These are phyloP conservation scores for Juncus inflexus DNA, from an alignment of 176 grass and related monocot species.

Conservation along the genomic window DNA sequence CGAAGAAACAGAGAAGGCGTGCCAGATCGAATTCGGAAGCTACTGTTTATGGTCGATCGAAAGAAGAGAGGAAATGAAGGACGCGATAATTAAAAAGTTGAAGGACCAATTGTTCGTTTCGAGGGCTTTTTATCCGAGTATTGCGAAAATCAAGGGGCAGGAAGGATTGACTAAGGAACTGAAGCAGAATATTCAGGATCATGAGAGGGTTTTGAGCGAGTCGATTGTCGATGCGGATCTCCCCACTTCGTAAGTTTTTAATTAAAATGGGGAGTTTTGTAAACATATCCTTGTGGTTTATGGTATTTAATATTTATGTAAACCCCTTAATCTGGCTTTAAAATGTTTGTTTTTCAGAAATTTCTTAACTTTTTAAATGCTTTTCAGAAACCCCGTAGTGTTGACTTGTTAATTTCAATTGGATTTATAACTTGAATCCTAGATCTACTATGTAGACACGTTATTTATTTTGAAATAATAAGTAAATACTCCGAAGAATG, in stretches of 20 bases:
- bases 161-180: conserved; percentile 60
- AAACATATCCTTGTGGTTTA: too few species aligned
- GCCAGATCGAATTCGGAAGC: conserved; percentile 91
- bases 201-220: conserved; percentile 87
- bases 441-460: too few species aligned
- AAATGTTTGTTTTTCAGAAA: too few species aligned
- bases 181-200: conserved; percentile 98
- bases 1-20: conserved; percentile 73
- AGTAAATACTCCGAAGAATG: too few species aligned
- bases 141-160: conserved; percentile 80
- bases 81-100: conserved; percentile 62
- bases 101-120: conserved; percentile 96
- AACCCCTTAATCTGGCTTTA: conserved; percentile 1
- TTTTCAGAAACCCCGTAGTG: too few species aligned
- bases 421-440: too few species aligned
- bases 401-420: too few species aligned
- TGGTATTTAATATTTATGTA: neutral
- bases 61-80: conserved; percentile 88
- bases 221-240: conserved; percentile 90
- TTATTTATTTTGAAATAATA: too few species aligned
- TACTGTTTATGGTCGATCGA: conserved; percentile 98
- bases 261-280: too few species aligned
- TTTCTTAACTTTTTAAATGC: too few species aligned
- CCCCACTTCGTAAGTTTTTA: conserved; percentile 72
- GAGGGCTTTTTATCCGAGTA: conserved; percentile 85